phyloP scores from a whole-genome alignment of 345 rosid species.

The Brassica incana region DNA sequence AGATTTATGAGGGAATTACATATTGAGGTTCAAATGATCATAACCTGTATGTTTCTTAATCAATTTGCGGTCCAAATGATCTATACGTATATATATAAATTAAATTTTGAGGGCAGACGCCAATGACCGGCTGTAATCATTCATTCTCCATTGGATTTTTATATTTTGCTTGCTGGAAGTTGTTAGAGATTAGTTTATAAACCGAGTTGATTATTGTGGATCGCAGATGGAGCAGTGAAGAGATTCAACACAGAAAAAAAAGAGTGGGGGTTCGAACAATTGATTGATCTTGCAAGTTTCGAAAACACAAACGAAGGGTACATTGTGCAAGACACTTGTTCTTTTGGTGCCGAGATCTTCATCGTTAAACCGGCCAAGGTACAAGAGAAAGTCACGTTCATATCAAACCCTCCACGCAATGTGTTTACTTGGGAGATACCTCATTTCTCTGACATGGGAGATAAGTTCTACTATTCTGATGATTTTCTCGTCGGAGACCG shows the following conservation, averaged over 20 bases:
- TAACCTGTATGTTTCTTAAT: too few relatives aligned
- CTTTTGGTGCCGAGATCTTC: conserved; percentile 49
- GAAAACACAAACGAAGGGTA: conserved; percentile 34
- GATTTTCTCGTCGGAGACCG: conserved; percentile 34
- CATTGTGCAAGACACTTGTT: conserved; percentile 19
- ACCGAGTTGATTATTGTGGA: not conserved
- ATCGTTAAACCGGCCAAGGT: conserved; percentile 6
- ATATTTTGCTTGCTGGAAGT: too few relatives aligned
- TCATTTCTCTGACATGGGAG: conserved; percentile 33
- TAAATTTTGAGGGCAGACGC: too few relatives aligned
- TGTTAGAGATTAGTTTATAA: too few relatives aligned
- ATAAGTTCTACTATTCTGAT: conserved; percentile 18
- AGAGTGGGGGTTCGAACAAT: conserved; percentile 38
- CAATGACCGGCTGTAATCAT: too few relatives aligned
- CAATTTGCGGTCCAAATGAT: too few relatives aligned
- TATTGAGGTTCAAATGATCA: too few relatives aligned
- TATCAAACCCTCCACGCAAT: conserved; percentile 28
- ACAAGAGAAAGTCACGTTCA: conserved; percentile 34
- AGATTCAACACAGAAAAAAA: conserved; percentile 12
- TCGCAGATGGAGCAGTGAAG: not conserved
- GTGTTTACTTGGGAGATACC: conserved; percentile 38
- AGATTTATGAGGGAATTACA: too few relatives aligned
- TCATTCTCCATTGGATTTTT: too few relatives aligned
- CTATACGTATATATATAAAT: too few relatives aligned
- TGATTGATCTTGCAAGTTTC: conserved; percentile 36